Percentiles rank a stretch among this genome's conserved stretches.
These are phyloP conservation scores for Saprolegnia parasitica DNA, from an alignment of 352 stramenopile genomes.

Conservation along the genomic window DNA sequence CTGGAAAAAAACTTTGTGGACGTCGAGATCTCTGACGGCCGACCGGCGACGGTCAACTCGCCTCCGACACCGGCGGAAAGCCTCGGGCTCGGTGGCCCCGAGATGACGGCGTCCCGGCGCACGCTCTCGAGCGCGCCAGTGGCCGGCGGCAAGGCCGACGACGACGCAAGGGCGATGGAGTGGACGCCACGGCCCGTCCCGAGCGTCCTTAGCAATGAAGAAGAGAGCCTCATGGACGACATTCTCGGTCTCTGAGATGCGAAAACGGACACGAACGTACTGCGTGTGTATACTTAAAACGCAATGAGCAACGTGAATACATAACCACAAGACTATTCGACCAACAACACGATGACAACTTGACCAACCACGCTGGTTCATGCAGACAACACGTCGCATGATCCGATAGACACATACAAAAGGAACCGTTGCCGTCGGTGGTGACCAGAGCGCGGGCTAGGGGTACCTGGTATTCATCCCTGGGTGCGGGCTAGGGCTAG, in stretches of 20 bases:
- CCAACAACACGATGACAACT: too few relatives aligned
- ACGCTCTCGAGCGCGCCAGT: slow-evolving; percentile 67
- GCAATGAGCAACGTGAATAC: too few relatives aligned
- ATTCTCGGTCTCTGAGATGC: slow-evolving; percentile 44
- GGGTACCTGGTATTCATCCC: too few relatives aligned
- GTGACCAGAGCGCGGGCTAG: too few relatives aligned
- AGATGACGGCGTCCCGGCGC: slow-evolving; percentile 43
- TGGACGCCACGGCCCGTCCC: slow-evolving; percentile 29
- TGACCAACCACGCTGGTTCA: too few relatives aligned
- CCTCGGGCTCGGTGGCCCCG: slow-evolving; percentile 7
- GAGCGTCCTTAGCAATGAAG: slow-evolving; percentile 64
- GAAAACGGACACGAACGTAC: slow-evolving; percentile 1
- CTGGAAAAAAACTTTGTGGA: slow-evolving; percentile 82
- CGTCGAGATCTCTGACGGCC: slow-evolving; percentile 37
- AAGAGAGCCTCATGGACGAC: slow-evolving; percentile 79
- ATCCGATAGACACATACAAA: too few relatives aligned
- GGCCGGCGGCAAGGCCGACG: slow-evolving; percentile 39
- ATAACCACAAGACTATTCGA: too few relatives aligned
- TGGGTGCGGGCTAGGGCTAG: too few relatives aligned
- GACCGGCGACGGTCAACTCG: slow-evolving; percentile 59
- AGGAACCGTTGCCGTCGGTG: too few relatives aligned
- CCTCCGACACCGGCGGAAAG: slow-evolving; percentile 25
- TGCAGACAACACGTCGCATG: too few relatives aligned
- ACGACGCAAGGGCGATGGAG: slow-evolving; percentile 16
- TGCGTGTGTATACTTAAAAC: neutral